Evolutionary conservation across 75 land plant species (phyloP).

Genomic region (Isoetes taiwanensis): DNA sequence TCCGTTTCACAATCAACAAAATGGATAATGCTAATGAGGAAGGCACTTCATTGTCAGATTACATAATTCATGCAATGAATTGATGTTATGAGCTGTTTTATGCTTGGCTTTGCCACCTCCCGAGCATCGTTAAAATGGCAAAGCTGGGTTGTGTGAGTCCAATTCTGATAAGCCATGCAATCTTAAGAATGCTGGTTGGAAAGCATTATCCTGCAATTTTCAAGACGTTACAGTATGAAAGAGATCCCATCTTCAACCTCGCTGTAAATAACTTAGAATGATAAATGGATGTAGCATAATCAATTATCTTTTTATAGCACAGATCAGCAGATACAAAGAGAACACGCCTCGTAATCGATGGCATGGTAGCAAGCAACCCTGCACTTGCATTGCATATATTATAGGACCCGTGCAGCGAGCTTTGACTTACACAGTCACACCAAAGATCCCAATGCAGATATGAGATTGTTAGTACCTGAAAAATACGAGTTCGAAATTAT

Average conservation of each 20-base stretch:
- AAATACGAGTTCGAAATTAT: no score
- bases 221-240: slow-evolving; percentile 72
- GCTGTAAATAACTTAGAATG: slow-evolving; percentile 72
- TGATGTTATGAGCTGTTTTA: no score
- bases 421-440: slow-evolving; percentile 96
- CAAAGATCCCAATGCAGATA: slow-evolving; percentile 83
- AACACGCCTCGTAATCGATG: slow-evolving; percentile 78
- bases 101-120: no score
- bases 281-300: slow-evolving; percentile 9
- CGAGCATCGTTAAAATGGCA: no score
- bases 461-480: slow-evolving; percentile 72
- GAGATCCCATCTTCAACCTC: slow-evolving; percentile 65
- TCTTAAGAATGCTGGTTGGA: no score
- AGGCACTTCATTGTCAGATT: no score
- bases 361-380: slow-evolving; percentile 81
- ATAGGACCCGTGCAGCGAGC: slow-evolving; percentile 65
- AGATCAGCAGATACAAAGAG: background rate
- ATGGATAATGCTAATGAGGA: no score
- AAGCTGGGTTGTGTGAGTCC: no score
- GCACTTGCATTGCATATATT: slow-evolving; percentile 83
- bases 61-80: no score
- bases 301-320: background rate
- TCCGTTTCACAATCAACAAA: no score
- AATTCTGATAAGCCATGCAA: no score
- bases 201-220: no score